Evolutionary conservation across 78 protist species (phyloP).

Genomic region (Dictyostelium purpureum): DNA sequence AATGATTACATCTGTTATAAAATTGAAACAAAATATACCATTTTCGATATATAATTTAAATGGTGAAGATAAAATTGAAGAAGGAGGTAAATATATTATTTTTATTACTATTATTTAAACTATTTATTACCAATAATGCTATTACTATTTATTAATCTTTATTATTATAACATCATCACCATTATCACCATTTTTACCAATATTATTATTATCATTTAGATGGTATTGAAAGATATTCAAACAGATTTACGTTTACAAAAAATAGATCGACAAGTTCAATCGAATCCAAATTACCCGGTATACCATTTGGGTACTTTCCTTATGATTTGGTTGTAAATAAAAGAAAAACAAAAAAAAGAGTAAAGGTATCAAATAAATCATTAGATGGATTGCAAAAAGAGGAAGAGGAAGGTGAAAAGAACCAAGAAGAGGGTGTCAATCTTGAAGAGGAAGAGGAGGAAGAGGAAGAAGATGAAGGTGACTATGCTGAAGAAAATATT

Average conservation of each 20-base stretch:
- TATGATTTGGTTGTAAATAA: neutral
- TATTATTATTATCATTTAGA: neutral
- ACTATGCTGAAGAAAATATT: neutral
- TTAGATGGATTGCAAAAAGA: constrained; percentile 4
- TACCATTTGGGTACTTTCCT: constrained; percentile 8
- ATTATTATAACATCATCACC: neutral
- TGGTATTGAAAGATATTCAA: constrained; percentile 16
- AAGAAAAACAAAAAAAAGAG: constrained; percentile 5
- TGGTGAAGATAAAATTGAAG: neutral
- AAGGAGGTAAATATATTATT: neutral
- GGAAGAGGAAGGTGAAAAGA: neutral
- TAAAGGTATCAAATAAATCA: neutral
- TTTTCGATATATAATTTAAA: constrained; percentile 16
- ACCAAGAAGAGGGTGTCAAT: neutral
- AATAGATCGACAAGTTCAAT: neutral
- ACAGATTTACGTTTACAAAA: neutral
- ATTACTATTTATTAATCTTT: neutral
- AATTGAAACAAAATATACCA: constrained; percentile 3
- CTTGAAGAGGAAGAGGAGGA: constrained; percentile 12
- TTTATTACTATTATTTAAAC: too few species aligned
- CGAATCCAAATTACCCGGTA: neutral
- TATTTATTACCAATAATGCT: neutral
- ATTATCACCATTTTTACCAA: too few species aligned
- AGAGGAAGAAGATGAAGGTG: neutral
- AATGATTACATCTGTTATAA: neutral